Percentiles rank a stretch among this genome's conserved stretches.
Evolutionary conservation across 176 grass and related monocot genomes (phyloP).

Genomic region (Miscanthus lutarioriparius): DNA sequence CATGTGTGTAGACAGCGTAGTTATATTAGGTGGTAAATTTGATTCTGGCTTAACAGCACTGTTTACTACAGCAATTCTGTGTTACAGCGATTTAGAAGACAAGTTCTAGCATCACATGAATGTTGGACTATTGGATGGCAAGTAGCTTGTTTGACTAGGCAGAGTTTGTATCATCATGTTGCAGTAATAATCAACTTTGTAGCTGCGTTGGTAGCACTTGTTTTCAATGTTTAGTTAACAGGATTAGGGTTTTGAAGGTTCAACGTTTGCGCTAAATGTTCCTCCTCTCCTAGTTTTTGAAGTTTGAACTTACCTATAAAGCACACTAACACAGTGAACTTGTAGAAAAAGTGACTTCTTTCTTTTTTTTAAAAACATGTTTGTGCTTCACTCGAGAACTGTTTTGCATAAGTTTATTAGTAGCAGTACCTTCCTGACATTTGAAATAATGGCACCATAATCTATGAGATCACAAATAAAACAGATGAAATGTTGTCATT

Average conservation of each 20-base stretch:
- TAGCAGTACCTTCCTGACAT: background rate
- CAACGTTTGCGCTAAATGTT: background rate
- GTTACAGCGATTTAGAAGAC: background rate
- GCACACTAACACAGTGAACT: background rate
- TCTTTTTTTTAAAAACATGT: too few species aligned
- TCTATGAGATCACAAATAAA: too few species aligned
- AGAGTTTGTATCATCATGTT: background rate
- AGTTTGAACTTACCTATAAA: background rate
- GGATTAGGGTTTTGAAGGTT: background rate
- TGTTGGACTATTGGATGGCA: background rate
- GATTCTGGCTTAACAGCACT: background rate
- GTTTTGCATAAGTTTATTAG: background rate
- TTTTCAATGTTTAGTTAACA: background rate
- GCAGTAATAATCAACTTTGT: background rate
- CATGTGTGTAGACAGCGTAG: background rate
- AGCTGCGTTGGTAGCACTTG: background rate
- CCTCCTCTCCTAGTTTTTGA: background rate
- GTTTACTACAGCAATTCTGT: background rate
- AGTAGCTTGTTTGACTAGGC: background rate
- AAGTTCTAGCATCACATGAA: background rate
- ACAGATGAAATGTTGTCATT: background rate
- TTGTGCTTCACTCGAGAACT: background rate
- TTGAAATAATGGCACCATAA: background rate
- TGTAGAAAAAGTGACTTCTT: background rate
- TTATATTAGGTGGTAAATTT: background rate